Evolutionary conservation across 257 asterid species (phyloP).

Genomic region (Gardenia jasminoides): DNA sequence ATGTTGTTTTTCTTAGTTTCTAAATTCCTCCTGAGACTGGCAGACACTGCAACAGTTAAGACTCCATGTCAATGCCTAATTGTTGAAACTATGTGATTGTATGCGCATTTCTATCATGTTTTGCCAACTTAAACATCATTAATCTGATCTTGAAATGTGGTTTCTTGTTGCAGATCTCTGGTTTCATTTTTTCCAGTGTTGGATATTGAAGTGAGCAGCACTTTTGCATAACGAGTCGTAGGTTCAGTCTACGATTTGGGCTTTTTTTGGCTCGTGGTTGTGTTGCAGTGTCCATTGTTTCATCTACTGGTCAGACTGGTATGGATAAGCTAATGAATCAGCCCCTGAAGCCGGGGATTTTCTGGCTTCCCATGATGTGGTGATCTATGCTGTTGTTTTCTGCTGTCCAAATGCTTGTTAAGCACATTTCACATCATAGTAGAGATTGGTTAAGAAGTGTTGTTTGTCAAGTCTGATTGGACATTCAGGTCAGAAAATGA

Average conservation of each 20-base stretch:
- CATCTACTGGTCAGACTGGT: background rate
- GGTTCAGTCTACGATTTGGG: background rate
- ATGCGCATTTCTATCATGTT: background rate
- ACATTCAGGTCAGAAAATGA: background rate
- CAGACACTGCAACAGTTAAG: background rate
- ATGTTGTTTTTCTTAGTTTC: background rate
- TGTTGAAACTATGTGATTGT: background rate
- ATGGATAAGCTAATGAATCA: background rate
- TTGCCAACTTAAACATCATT: background rate
- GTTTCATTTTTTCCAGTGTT: background rate
- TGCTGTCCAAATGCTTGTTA: background rate
- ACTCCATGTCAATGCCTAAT: background rate
- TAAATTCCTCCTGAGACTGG: background rate
- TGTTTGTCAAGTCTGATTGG: background rate
- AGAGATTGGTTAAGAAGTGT: background rate
- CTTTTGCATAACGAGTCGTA: background rate
- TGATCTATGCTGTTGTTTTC: background rate
- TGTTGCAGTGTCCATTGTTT: constrained; percentile 3
- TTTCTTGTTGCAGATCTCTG: background rate
- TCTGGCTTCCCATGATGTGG: background rate
- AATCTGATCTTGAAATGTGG: background rate
- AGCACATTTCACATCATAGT: background rate
- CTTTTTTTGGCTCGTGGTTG: background rate
- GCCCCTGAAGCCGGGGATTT: background rate
- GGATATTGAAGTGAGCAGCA: background rate